Evolutionary conservation across 2,329 filamentous ascomycete genomes (phyloP).

Genomic region (Fusarium pseudonygamai): DNA sequence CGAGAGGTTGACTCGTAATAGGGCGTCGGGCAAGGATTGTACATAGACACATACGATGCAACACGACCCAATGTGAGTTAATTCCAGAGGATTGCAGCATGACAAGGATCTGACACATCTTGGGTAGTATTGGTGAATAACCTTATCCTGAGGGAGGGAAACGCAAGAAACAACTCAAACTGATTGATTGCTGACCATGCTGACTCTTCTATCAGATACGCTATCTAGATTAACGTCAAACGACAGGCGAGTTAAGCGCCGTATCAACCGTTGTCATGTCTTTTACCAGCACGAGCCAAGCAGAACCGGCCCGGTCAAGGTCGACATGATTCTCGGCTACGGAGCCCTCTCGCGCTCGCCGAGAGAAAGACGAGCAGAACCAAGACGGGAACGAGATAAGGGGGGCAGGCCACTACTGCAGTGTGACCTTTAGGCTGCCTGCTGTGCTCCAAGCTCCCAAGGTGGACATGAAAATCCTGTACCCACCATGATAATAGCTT

Average conservation of each 20-base stretch:
- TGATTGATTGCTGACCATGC: not conserved
- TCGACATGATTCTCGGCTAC: slow-evolving; percentile 8
- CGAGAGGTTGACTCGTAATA: slow-evolving; percentile 4
- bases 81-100: slow-evolving; percentile 4
- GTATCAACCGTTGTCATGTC: not conserved
- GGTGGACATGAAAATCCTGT: slow-evolving; percentile 25
- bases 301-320: slow-evolving; percentile 19
- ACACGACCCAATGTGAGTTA: not conserved
- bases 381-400: slow-evolving; percentile 29
- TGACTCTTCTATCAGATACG: not conserved
- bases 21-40: not conserved
- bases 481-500: slow-evolving; percentile 26
- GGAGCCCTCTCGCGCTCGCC: slow-evolving; percentile 23
- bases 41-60: not conserved
- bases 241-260: slow-evolving; percentile 22
- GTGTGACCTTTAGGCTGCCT: not conserved
- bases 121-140: slow-evolving; percentile 16
- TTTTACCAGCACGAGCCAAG: slow-evolving; percentile 18
- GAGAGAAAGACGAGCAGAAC: slow-evolving; percentile 13
- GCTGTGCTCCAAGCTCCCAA: not conserved
- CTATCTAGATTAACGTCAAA: not conserved
- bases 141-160: not conserved
- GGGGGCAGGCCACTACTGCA: slow-evolving; percentile 15
- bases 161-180: slow-evolving; percentile 3
- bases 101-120: slow-evolving; percentile 17